These are phyloP conservation scores for Plectosphaerella sp. DNA, from an alignment of 2,329 filamentous ascomycete species.

Conservation along the genomic window DNA sequence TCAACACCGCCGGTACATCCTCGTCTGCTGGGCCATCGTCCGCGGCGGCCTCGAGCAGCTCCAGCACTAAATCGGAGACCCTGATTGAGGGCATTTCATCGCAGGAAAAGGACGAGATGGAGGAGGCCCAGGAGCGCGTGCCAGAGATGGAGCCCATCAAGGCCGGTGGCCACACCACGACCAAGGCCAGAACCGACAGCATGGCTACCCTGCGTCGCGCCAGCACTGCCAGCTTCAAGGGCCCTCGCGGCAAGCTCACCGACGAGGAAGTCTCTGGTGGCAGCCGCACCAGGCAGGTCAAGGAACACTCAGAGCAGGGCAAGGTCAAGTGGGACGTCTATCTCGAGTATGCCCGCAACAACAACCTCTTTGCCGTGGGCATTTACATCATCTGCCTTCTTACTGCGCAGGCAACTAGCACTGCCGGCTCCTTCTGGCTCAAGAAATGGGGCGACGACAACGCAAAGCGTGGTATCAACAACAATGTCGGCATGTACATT, in stretches of 20 bases:
- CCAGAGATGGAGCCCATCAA: slow-evolving; percentile 75
- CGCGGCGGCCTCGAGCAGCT: slow-evolving; percentile 41
- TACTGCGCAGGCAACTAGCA: slow-evolving; percentile 74
- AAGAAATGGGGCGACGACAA: slow-evolving; percentile 90
- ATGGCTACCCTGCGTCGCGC: slow-evolving; percentile 80
- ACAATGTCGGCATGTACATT: slow-evolving; percentile 81
- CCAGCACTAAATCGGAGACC: slow-evolving; percentile 52
- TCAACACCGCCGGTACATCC: slow-evolving; percentile 68
- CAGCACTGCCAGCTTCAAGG: slow-evolving; percentile 85
- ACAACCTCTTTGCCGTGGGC: slow-evolving; percentile 77
- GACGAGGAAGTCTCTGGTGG: slow-evolving; percentile 75
- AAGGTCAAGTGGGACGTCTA: slow-evolving; percentile 99
- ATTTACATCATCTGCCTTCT: slow-evolving; percentile 77
- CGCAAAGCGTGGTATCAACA: slow-evolving; percentile 61
- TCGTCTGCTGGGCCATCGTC: slow-evolving; percentile 33
- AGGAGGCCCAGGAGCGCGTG: slow-evolving; percentile 73
- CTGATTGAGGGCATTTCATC: slow-evolving; percentile 43
- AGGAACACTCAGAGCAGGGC: slow-evolving; percentile 88
- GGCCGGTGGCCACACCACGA: slow-evolving; percentile 38
- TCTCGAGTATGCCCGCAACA: slow-evolving; percentile 88
- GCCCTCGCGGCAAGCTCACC: slow-evolving; percentile 74
- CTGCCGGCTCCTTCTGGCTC: slow-evolving; percentile 87
- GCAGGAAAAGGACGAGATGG: slow-evolving; percentile 62
- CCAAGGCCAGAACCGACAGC: slow-evolving; percentile 62
- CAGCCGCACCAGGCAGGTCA: slow-evolving; percentile 76